Evolutionary conservation across 306 rosid species (phyloP), one percentile per base, ranked within the genome.

Genomic region (Ceratonia siliqua): DNA sequence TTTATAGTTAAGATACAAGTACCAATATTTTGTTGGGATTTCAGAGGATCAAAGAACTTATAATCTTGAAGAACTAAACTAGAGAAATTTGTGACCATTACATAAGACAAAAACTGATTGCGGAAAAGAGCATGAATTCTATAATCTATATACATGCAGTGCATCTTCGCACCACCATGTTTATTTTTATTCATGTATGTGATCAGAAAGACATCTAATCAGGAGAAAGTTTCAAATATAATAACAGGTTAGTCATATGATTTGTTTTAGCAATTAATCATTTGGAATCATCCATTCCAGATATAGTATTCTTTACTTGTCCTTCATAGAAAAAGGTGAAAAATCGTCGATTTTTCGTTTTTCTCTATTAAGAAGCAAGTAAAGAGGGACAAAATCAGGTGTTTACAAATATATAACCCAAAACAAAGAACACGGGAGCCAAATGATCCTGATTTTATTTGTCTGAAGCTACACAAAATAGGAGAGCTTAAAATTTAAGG

Each of bases 171-270:
- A 49, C 1, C 25, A 42, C 33, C 42, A n/a, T 18, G 39, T 75
- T 63, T 41, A 3, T 50, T 72, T 48, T 56, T n/a, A 35, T 50
- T 2, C 32, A 50, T 50, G 62, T 62, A 50, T 50, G 62, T 62
- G 73, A 42, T 15, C n/a, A 12, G 25, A 50, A 28, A 72, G 62
- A 79, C 71, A 64, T 63, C 15, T 20, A 54, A 41, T 53, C 58
- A 18, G 58, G 67, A 65, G 35, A 38, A 63, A 17, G 56, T 65
- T 75, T 20, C 25, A 33, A 72, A 67, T 27, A 38, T 49, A 63
- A 63, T 74, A 74, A 11, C 33, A 68, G 27, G 22, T 54, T 14
- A 35, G 64, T 15, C 42, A 24, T 39, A 14, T 6, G 64, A 24
- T 50, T n/a, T 8, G 10, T 33, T 33, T 9, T 39, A 21, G 30